Conservation (phyloP, 108 stramenopile species). For the Parietichytrium sp. region DNA sequence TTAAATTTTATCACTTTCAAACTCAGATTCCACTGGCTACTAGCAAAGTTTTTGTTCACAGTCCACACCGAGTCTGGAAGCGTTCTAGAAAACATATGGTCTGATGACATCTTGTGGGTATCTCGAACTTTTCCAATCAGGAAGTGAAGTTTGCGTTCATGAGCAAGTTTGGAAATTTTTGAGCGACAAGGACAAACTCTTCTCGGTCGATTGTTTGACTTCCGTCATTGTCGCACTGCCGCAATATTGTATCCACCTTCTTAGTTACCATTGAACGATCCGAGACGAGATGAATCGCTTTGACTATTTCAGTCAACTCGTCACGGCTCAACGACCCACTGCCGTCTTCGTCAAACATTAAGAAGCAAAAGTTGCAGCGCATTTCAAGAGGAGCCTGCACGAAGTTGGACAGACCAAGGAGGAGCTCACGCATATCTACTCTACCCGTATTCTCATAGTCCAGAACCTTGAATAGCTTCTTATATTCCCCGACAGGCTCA, state of each 20-base stretch:
- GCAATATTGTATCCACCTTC: constrained; percentile 71
- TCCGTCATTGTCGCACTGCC: constrained; percentile 64
- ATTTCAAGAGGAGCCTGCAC: constrained; percentile 57
- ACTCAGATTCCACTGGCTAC: neutral
- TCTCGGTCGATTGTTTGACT: constrained; percentile 61
- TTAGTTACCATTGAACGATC: constrained; percentile 52
- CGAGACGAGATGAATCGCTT: constrained; percentile 64
- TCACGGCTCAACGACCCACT: constrained; percentile 55
- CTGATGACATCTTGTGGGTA: too few species aligned
- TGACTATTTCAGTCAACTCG: constrained; percentile 64
- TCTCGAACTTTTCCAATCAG: too few species aligned
- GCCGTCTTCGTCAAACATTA: constrained; percentile 71
- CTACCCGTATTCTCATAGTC: constrained; percentile 41
- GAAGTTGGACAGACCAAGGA: constrained; percentile 70
- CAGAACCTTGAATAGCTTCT: constrained; percentile 63
- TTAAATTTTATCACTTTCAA: neutral
- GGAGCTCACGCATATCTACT: constrained; percentile 62
- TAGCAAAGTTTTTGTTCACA: too few species aligned
- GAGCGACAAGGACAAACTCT: constrained; percentile 63
- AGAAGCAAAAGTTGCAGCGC: constrained; percentile 67
- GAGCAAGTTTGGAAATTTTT: constrained; percentile 72
- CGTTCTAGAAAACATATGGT: too few species aligned
- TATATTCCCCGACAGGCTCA: constrained; percentile 66
- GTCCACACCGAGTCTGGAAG: too few species aligned
- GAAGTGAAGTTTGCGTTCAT: constrained; percentile 45